Percentiles rank a stretch among this genome's conserved stretches.
Conservation (phyloP, 192 early-diverging fungal species). For the Linnemannia schmuckeri region DNA sequence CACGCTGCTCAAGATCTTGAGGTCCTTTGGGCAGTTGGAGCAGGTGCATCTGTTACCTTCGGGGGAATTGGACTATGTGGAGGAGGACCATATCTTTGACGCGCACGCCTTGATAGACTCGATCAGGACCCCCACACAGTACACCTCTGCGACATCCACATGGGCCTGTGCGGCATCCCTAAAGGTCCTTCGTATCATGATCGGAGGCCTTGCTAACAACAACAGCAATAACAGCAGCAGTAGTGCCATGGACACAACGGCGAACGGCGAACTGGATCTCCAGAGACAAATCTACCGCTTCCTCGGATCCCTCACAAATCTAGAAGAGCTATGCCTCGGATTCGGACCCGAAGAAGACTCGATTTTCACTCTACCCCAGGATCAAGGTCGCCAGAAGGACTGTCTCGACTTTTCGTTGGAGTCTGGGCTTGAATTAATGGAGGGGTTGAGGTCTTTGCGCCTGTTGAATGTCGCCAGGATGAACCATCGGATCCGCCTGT, state of each 20-base stretch:
- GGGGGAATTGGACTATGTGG: neutral
- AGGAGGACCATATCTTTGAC: neutral
- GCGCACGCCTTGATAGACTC: neutral
- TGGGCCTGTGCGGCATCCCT: neutral
- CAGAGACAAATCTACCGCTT: neutral
- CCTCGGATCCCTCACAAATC: neutral
- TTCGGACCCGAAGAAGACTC: neutral
- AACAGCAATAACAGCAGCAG: neutral
- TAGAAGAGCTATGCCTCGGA: neutral
- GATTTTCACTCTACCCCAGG: neutral
- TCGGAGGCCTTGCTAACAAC: neutral
- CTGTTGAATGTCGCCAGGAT: neutral
- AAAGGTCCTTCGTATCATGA: neutral
- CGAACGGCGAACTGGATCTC: neutral
- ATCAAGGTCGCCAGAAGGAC: neutral
- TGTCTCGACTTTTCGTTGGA: neutral
- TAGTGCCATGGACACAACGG: neutral
- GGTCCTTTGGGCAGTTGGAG: neutral
- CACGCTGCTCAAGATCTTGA: neutral
- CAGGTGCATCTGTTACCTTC: neutral
- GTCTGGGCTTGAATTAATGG: neutral
- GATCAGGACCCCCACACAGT: neutral
- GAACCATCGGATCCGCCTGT: neutral
- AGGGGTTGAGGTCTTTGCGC: neutral
- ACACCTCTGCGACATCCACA: neutral